Evolutionary conservation across 164 flowering plant genomes (phyloP).

Genomic region (Chloranthus sessilifolius): DNA sequence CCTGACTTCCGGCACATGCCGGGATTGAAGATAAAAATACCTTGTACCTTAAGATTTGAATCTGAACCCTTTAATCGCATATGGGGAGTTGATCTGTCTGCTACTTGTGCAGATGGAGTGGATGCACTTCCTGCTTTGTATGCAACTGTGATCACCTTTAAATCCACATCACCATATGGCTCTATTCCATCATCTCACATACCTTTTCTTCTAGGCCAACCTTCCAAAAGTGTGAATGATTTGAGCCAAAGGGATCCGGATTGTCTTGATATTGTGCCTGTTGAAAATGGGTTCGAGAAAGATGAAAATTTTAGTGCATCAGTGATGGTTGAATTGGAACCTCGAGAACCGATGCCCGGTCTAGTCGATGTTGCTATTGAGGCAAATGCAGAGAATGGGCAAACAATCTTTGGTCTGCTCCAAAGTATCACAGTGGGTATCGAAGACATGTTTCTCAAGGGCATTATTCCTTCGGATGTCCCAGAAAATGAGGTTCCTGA

Average conservation of each 20-base stretch:
- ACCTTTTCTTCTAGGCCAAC: conserved; percentile 79
- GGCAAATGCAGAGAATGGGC: conserved; percentile 79
- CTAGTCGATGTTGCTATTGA: conserved; percentile 65
- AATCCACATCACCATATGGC: conserved; percentile 87
- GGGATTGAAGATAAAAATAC: conserved; percentile 67
- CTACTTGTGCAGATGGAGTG: conserved; percentile 22
- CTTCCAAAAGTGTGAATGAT: conserved; percentile 22
- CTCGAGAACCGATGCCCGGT: conserved; percentile 88
- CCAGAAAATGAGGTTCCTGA: conserved; percentile 35
- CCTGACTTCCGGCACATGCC: conserved; percentile 83
- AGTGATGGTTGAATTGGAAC: conserved; percentile 66
- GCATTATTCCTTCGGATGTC: conserved; percentile 51
- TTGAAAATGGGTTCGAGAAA: conserved; percentile 30
- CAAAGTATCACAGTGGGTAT: conserved; percentile 68
- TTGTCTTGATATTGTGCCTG: conserved; percentile 57
- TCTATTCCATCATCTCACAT: conserved; percentile 61
- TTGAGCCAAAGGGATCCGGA: conserved; percentile 18
- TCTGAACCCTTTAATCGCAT: conserved; percentile 56
- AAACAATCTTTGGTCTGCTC: conserved; percentile 63
- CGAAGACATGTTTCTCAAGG: conserved; percentile 89
- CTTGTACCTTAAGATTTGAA: conserved; percentile 62
- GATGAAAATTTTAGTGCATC: conserved; percentile 39
- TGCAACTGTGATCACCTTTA: conserved; percentile 71
- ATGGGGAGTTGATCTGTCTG: conserved; percentile 37
- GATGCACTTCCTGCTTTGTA: conserved; percentile 74